A percentile compares a stretch with the other conserved stretches of the same genome.
phyloP scores from a whole-genome alignment of 805 yeast species.

The Candida endomychidarum region DNA sequence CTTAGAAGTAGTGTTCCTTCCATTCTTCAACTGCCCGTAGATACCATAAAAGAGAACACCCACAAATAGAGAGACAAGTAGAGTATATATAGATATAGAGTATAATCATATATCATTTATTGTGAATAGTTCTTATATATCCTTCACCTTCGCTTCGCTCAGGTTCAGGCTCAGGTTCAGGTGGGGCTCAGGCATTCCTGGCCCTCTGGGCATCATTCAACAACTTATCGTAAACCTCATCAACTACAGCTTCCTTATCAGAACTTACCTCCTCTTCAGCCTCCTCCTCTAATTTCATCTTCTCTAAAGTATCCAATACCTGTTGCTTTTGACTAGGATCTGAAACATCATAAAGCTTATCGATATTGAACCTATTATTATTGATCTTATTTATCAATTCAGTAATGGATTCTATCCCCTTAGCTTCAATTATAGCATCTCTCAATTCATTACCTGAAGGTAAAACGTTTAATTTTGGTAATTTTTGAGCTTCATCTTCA shows the following conservation, averaged over 20 bases:
- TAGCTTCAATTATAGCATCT: slow-evolving; percentile 68
- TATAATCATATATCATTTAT: too few species aligned
- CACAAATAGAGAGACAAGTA: too few species aligned
- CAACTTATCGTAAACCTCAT: slow-evolving; percentile 70
- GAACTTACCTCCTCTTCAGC: slow-evolving; percentile 25
- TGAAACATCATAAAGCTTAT: slow-evolving; percentile 43
- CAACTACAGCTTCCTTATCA: slow-evolving; percentile 58
- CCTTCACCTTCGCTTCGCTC: too few species aligned
- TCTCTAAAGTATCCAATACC: slow-evolving; percentile 20
- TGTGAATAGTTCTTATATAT: slow-evolving; percentile 5
- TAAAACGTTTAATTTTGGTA: slow-evolving; percentile 38
- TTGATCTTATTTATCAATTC: slow-evolving; percentile 68
- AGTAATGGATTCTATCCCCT: slow-evolving; percentile 68
- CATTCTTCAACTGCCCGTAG: too few species aligned
- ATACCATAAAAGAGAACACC: too few species aligned
- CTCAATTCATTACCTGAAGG: slow-evolving; percentile 58
- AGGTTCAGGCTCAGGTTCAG: too few species aligned
- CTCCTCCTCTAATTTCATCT: slow-evolving; percentile 18
- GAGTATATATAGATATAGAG: too few species aligned
- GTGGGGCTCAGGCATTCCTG: slow-evolving; percentile 27
- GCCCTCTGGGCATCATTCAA: slow-evolving; percentile 67
- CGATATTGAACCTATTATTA: slow-evolving; percentile 50
- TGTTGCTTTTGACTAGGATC: slow-evolving; percentile 19
- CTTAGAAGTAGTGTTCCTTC: neutral
- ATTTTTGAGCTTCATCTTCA: slow-evolving; percentile 11